Conservation (phyloP, 2,329 filamentous ascomycete species). For the Microsporum canis region DNA sequence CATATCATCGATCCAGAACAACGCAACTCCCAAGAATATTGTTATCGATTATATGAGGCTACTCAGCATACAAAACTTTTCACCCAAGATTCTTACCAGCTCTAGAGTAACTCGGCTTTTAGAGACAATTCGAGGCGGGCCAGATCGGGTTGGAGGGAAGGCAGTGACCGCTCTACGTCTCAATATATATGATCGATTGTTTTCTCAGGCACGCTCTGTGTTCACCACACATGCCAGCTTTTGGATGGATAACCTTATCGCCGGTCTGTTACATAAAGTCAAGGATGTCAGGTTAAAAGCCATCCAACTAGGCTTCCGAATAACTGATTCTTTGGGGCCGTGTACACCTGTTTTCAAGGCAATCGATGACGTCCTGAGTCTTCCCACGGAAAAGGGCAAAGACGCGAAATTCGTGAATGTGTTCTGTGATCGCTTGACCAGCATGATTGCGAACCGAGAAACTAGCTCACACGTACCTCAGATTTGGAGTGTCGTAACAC, state of each 20-base stretch:
- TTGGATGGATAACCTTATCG: slow-evolving; percentile 75
- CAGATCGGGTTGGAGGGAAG: slow-evolving; percentile 64
- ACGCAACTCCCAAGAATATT: slow-evolving; percentile 60
- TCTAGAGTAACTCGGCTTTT: slow-evolving; percentile 62
- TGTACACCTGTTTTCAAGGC: slow-evolving; percentile 57
- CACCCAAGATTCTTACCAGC: slow-evolving; percentile 58
- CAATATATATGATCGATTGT: slow-evolving; percentile 63
- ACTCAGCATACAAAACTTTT: slow-evolving; percentile 68
- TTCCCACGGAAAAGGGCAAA: slow-evolving; percentile 38
- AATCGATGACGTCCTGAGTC: slow-evolving; percentile 45
- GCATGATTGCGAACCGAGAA: slow-evolving; percentile 52
- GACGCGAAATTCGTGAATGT: slow-evolving; percentile 56
- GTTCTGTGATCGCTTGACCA: slow-evolving; percentile 54
- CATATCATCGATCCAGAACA: slow-evolving; percentile 60
- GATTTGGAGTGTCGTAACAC: slow-evolving; percentile 74
- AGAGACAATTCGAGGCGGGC: slow-evolving; percentile 57
- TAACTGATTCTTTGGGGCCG: slow-evolving; percentile 56
- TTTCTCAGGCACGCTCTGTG: slow-evolving; percentile 56
- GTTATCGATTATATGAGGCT: slow-evolving; percentile 70
- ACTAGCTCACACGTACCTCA: slow-evolving; percentile 57
- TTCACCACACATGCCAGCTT: slow-evolving; percentile 60
- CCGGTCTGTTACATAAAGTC: slow-evolving; percentile 62
- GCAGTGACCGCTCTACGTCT: slow-evolving; percentile 68
- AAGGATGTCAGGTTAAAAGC: slow-evolving; percentile 66
- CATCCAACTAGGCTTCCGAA: slow-evolving; percentile 60